Percentiles rank a stretch among this genome's conserved stretches.
Evolutionary conservation across 805 yeast species (phyloP).

Genomic region (Saturnispora mendoncae): DNA sequence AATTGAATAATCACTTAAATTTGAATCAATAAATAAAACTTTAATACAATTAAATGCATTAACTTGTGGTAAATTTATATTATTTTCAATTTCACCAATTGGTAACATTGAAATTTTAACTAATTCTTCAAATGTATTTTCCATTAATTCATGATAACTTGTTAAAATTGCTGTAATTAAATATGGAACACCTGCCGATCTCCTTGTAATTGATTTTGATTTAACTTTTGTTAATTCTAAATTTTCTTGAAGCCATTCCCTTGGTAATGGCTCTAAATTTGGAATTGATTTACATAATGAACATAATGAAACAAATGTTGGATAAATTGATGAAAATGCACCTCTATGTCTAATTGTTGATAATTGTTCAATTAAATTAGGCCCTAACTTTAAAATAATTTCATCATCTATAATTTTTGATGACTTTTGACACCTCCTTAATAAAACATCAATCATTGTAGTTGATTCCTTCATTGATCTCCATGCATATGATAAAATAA

Average conservation of each 20-base stretch:
- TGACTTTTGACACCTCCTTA: conserved; percentile 22
- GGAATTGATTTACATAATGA: conserved; percentile 36
- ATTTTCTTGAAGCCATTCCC: conserved; percentile 52
- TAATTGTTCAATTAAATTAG: conserved; percentile 54
- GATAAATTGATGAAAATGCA: conserved; percentile 82
- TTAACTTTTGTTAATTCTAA: conserved; percentile 36
- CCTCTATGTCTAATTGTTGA: conserved; percentile 80
- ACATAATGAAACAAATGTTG: conserved; percentile 66
- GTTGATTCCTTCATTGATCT: conserved; percentile 75
- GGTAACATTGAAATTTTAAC: conserved; percentile 47
- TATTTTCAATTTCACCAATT: conserved; percentile 33
- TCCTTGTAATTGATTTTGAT: conserved; percentile 67
- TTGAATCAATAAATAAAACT: conserved; percentile 63
- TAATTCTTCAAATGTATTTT: conserved; percentile 43
- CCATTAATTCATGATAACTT: conserved; percentile 38
- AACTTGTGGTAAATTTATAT: conserved; percentile 78
- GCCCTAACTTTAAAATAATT: conserved; percentile 36
- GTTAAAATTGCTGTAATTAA: conserved; percentile 67
- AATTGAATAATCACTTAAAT: conserved; percentile 45
- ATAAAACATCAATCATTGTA: conserved; percentile 38
- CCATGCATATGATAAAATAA: conserved; percentile 66
- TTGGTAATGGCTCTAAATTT: conserved; percentile 32
- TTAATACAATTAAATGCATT: conserved; percentile 86
- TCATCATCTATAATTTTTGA: conserved; percentile 25
- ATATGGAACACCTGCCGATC: conserved; percentile 90